Evolutionary conservation across 2,329 filamentous ascomycete species (phyloP).

Genomic region (Cordyceps javanica): DNA sequence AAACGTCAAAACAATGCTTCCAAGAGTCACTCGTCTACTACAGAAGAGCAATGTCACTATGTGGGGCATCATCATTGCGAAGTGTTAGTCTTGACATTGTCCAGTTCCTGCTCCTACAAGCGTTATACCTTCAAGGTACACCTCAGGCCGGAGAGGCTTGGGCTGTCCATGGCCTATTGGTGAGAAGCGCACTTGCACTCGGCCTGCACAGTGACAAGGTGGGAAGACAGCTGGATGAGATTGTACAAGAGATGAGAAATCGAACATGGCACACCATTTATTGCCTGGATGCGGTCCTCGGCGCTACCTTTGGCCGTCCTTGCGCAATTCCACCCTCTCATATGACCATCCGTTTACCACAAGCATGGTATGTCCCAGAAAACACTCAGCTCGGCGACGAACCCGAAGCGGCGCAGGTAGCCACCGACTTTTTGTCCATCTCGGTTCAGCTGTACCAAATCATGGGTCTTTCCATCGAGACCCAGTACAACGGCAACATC

Average conservation of each 20-base stretch:
- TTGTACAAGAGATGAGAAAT: slow-evolving; percentile 41
- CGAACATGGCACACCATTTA: slow-evolving; percentile 34
- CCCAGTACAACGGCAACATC: slow-evolving; percentile 10
- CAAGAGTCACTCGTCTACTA: slow-evolving; percentile 39
- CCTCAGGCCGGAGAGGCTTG: slow-evolving; percentile 48
- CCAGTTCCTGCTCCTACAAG: slow-evolving; percentile 42
- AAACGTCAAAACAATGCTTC: slow-evolving; percentile 29
- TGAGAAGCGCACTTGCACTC: slow-evolving; percentile 44
- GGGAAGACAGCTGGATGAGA: slow-evolving; percentile 26
- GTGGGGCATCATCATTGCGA: slow-evolving; percentile 33
- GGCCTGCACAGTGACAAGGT: slow-evolving; percentile 42
- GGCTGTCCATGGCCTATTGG: slow-evolving; percentile 46
- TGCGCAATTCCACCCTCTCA: slow-evolving; percentile 38
- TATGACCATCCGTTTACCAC: slow-evolving; percentile 29
- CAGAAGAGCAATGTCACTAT: slow-evolving; percentile 36
- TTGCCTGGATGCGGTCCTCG: slow-evolving; percentile 31
- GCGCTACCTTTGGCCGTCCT: slow-evolving; percentile 47
- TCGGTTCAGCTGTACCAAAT: slow-evolving; percentile 13
- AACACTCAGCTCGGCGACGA: not conserved
- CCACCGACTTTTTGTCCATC: slow-evolving; percentile 1
- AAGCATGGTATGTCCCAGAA: slow-evolving; percentile 18
- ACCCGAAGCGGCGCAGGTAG: not conserved
- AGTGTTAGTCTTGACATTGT: slow-evolving; percentile 42
- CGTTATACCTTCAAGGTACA: slow-evolving; percentile 48
- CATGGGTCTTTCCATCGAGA: slow-evolving; percentile 12